Evolutionary conservation across 2,329 filamentous ascomycete species (phyloP).

Genomic region (Exophiala sideris): DNA sequence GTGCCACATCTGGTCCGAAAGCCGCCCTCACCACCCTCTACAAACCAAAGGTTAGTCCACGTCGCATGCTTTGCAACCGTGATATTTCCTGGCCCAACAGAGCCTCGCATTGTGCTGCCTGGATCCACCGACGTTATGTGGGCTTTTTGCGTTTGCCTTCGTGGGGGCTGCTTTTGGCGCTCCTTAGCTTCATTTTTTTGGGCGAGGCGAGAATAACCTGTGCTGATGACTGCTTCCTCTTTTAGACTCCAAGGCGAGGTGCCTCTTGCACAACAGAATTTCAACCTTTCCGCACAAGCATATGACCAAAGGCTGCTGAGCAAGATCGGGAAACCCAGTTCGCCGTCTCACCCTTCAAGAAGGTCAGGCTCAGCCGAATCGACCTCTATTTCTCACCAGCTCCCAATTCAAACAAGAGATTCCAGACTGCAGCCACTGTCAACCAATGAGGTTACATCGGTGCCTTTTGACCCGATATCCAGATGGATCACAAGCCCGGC

Average conservation of each 20-base stretch:
- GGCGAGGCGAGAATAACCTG: conserved; percentile 3
- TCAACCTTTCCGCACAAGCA: conserved; percentile 58
- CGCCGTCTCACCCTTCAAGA: conserved; percentile 46
- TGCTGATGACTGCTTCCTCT: conserved; percentile 17
- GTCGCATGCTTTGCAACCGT: conserved; percentile 1
- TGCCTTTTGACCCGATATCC: conserved; percentile 21
- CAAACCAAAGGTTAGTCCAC: conserved; percentile 28
- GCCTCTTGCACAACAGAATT: conserved; percentile 56
- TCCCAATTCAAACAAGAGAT: conserved; percentile 27
- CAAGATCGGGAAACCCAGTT: conserved; percentile 60
- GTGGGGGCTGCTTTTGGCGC: conserved; percentile 17
- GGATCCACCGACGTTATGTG: conserved; percentile 2
- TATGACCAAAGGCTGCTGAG: conserved; percentile 62
- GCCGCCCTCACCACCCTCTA: conserved; percentile 21
- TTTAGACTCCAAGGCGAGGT: conserved; percentile 57
- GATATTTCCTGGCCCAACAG: not conserved
- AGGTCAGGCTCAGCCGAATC: conserved; percentile 33
- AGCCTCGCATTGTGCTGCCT: not conserved
- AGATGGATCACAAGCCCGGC: conserved; percentile 40
- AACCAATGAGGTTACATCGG: conserved; percentile 20
- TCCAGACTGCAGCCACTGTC: conserved; percentile 15
- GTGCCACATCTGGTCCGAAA: conserved; percentile 62
- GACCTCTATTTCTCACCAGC: conserved; percentile 35
- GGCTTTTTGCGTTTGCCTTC: not conserved
- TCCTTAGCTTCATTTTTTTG: conserved; percentile 1